Evolutionary conservation across 208 protist genomes (phyloP), one percentile per base, ranked within the genome.

Genomic region (Crithidia sp.): DNA sequence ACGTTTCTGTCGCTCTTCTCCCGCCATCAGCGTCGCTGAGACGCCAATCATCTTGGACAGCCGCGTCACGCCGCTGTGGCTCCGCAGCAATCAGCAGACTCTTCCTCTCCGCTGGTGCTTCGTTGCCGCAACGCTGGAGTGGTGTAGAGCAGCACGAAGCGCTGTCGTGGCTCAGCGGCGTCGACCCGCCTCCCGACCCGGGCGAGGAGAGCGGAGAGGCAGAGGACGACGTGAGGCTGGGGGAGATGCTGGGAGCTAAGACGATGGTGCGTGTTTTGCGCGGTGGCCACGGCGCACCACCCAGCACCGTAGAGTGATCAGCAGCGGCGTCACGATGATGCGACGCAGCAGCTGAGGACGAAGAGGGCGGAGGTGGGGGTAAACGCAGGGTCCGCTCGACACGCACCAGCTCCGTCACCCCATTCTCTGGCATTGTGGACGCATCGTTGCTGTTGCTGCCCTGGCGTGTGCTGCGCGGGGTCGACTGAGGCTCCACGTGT

Each of bases 221-320:
- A 8, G 54, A 58, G 49, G 64, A 55, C 17, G 74, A 67, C 41
- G 63, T 68, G 36, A 79, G 60, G 28, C 74, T 79, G 39, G 67
- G 67, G 9, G 74, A 79, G 54, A 79, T 68, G 54, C 66, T 73
- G 28, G 74, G 74, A 5, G 77, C 71, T 8, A 82, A 54, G 7
- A 82, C 71, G n/a, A 77, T 69, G 17, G 66, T 74, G 9, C 71
- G 70, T 19, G 58, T 57, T 37, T 76, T 73, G 63, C 71, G 77
- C 49, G 67, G 70, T 10, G 66, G 70, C 59, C 65, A 77, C 16
- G 58, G 76, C 3, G 68, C 61, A 50, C 45, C 40, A 53, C 53
- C 39, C 36, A 43, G 43, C 28, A 28, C 28, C 19, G 64, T 28
- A 53, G 40, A 2, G 17, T 13, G 45, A 56, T 41, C 41, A n/a